A percentile compares a stretch with the other conserved stretches of the same genome.
phyloP scores from a whole-genome alignment of 768 basidiomycete species.

The Podaxis pistillaris region DNA sequence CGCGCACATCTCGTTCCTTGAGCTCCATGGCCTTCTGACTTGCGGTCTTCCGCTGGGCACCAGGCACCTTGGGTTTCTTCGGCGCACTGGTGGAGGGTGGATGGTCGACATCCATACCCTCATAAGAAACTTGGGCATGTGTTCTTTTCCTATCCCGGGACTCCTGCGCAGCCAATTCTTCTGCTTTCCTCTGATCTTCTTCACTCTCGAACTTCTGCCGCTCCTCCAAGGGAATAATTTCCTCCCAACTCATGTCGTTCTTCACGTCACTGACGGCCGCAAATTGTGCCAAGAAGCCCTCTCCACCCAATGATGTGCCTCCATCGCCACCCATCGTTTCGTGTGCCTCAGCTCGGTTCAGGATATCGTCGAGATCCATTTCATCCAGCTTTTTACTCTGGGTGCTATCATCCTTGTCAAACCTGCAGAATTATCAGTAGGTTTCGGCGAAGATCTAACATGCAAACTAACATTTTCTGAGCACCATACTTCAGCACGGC shows the following conservation, averaged over 20 bases:
- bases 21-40: constrained; percentile 95
- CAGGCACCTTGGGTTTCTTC: constrained; percentile 74
- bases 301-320: constrained; percentile 94
- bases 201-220: constrained; percentile 79
- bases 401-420: constrained; percentile 93
- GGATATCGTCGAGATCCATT: constrained; percentile 98
- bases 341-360: constrained; percentile 95
- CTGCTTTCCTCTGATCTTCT: constrained; percentile 66
- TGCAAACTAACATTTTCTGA: constrained; percentile 79
- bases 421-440: constrained; percentile 46
- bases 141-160: constrained; percentile 77
- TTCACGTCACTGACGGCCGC: constrained; percentile 97
- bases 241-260: constrained; percentile 99
- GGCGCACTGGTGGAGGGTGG: constrained; percentile 56
- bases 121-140: constrained; percentile 85
- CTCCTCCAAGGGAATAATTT: constrained; percentile 94
- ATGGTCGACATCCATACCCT: constrained; percentile 91
- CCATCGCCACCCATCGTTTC: constrained; percentile 88
- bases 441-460: constrained; percentile 11
- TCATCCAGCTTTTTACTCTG: constrained; percentile 97
- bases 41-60: constrained; percentile 81
- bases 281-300: constrained; percentile 93
- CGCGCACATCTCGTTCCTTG: constrained; percentile 96
- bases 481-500: constrained; percentile 99
- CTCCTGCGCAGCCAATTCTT: constrained; percentile 68